Percentiles rank a stretch among this genome's conserved stretches.
phyloP scores from a whole-genome alignment of 2,329 filamentous ascomycete genomes.

The Talaromyces sp. region DNA sequence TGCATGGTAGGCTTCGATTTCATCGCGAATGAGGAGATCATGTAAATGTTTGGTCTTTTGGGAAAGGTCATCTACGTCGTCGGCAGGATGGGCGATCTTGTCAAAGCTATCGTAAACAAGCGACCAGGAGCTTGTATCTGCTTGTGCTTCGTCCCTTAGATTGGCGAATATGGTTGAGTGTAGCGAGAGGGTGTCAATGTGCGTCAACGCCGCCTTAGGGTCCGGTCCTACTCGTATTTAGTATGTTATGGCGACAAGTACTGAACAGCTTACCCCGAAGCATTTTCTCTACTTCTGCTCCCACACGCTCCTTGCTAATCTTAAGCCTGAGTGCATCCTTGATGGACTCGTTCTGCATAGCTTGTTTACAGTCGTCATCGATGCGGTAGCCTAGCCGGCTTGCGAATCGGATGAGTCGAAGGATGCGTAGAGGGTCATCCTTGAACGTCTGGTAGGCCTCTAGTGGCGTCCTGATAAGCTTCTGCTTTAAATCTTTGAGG shows the following conservation, averaged over 20 bases:
- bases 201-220: conserved; percentile 32
- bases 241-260: not conserved
- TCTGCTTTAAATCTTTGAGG: conserved; percentile 65
- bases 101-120: conserved; percentile 62
- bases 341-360: conserved; percentile 77
- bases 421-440: conserved; percentile 83
- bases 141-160: conserved; percentile 45
- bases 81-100: conserved; percentile 36
- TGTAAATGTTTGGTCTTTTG: conserved; percentile 28
- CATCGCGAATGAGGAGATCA: conserved; percentile 55
- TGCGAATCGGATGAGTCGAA: conserved; percentile 85
- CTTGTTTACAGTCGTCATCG: conserved; percentile 61
- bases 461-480: conserved; percentile 77
- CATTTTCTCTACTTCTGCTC: conserved; percentile 88
- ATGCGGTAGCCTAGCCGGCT: conserved; percentile 78
- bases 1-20: conserved; percentile 64
- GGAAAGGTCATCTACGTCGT: conserved; percentile 45
- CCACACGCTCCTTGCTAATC: conserved; percentile 87
- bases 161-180: conserved; percentile 40
- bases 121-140: conserved; percentile 58
- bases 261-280: conserved; percentile 55
- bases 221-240: conserved; percentile 28
- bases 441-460: conserved; percentile 89
- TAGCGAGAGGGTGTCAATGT: conserved; percentile 35
- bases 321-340: conserved; percentile 74